Percentiles rank a stretch among this genome's conserved stretches.
phyloP scores from a whole-genome alignment of 352 stramenopile genomes.

The Globisporangium takayamanum region DNA sequence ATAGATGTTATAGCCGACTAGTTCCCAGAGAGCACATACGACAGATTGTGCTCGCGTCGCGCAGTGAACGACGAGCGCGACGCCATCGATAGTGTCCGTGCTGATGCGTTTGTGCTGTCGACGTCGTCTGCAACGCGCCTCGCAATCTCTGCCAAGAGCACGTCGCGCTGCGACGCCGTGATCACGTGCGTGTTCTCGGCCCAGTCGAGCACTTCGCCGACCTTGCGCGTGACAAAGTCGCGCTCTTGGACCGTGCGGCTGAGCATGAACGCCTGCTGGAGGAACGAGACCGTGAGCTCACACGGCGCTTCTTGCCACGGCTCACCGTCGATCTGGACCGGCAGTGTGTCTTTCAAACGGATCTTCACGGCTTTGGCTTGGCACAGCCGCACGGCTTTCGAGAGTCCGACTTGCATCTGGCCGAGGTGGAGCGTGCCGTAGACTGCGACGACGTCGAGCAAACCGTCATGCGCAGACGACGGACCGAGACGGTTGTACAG shows the following conservation, averaged over 20 bases:
- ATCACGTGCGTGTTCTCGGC: constrained; percentile 72
- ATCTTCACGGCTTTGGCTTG: constrained; percentile 63
- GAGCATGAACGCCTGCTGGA: constrained; percentile 84
- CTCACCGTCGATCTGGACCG: constrained; percentile 93
- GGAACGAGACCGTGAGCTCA: constrained; percentile 76
- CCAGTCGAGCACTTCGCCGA: constrained; percentile 82
- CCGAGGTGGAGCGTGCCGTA: constrained; percentile 92
- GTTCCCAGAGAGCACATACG: constrained; percentile 15
- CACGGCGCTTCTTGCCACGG: constrained; percentile 88
- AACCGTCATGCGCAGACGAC: constrained; percentile 83
- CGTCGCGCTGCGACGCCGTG: constrained; percentile 55
- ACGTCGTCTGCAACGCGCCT: constrained; percentile 47
- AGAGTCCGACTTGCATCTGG: constrained; percentile 90
- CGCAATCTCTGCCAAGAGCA: constrained; percentile 67
- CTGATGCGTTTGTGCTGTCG: constrained; percentile 3
- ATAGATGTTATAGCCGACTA: constrained; percentile 1
- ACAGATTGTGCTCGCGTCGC: constrained; percentile 11
- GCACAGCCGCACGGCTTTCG: constrained; percentile 70
- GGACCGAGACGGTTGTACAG: constrained; percentile 27
- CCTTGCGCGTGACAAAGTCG: constrained; percentile 71
- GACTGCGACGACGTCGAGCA: constrained; percentile 91
- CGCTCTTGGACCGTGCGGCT: constrained; percentile 67
- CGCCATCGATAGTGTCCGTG: constrained; percentile 4
- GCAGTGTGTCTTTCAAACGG: constrained; percentile 51
- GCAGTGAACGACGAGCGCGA: constrained; percentile 9